Evolutionary conservation across 805 yeast genomes (phyloP).

Genomic region (Candida jianshihensis): DNA sequence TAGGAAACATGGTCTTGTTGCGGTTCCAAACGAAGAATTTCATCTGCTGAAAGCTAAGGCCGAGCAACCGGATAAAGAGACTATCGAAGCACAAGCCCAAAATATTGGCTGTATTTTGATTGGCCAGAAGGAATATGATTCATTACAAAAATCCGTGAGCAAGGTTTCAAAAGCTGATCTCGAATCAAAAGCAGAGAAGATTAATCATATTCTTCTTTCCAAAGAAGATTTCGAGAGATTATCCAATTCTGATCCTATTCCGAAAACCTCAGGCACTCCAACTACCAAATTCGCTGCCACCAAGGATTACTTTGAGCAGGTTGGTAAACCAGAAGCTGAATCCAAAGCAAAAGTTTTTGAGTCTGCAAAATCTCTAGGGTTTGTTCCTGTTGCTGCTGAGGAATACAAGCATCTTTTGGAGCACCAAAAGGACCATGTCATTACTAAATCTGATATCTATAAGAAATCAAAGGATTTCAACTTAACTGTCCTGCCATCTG

Average conservation of each 20-base stretch:
- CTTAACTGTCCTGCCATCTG: slow-evolving; percentile 36
- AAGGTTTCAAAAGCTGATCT: slow-evolving; percentile 24
- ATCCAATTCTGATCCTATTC: not conserved
- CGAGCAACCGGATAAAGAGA: slow-evolving; percentile 18
- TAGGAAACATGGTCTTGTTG: slow-evolving; percentile 16
- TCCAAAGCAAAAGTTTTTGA: slow-evolving; percentile 24
- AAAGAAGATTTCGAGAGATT: slow-evolving; percentile 12
- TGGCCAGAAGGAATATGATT: slow-evolving; percentile 19
- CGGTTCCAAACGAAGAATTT: slow-evolving; percentile 21
- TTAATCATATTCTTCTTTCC: slow-evolving; percentile 24
- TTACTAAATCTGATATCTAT: slow-evolving; percentile 28
- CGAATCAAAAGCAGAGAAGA: slow-evolving; percentile 21
- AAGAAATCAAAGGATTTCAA: slow-evolving; percentile 34
- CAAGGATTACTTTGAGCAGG: slow-evolving; percentile 29
- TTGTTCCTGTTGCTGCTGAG: slow-evolving; percentile 26
- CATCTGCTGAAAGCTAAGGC: slow-evolving; percentile 13
- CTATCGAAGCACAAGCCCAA: slow-evolving; percentile 12
- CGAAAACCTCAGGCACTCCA: slow-evolving; percentile 12
- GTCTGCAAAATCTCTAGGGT: slow-evolving; percentile 27
- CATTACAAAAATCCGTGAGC: slow-evolving; percentile 10
- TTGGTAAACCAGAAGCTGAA: slow-evolving; percentile 20
- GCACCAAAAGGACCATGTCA: slow-evolving; percentile 22
- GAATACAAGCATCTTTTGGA: slow-evolving; percentile 27
- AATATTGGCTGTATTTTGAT: slow-evolving; percentile 18
- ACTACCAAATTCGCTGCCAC: slow-evolving; percentile 26